Base-by-base conservation (phyloP, 306 rosid species). In the Bauhinia variegata region DNA sequence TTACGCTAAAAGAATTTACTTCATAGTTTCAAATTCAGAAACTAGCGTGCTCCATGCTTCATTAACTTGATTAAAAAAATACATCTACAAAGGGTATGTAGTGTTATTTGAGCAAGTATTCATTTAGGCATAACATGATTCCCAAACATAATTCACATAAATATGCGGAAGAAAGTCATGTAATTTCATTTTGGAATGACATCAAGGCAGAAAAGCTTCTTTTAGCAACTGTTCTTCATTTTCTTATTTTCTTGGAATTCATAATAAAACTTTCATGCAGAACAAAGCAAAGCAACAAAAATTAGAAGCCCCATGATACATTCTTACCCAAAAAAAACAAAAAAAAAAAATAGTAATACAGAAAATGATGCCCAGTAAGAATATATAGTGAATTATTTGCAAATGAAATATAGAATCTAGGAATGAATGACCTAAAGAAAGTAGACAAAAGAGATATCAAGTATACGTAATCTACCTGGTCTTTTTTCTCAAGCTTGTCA, bases 401-500 rank as follows among this genome's bases (percentile, higher is more conserved):
- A 14, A 51, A 33, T 47, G 9, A 44, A 49, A 43, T 33, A 73
- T 0, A 6, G 76, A 55, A 36, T 47, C 53, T 56, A 32, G 36
- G 14, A 28, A 60, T 13, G 70, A 70, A 38, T 14, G 23, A 61
- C 37, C 11, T 44, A 6, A 67, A 43, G 34, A 11, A 67, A 14
- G 49, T 23, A 67, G 47, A 18, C 17, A 71, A 11, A 41, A 48
- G 3, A 63, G 12, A 54, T 30, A 41, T 30, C 36, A 67, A 52
- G 73, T 50, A 46, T 55, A 46, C 54, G 33, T 36, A 31, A n/a
- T 48, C 15, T 64, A 83, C 87, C 87, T 79, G 59, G 48, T 11
- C 23, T 49, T 32, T 71, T 30, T 74, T 60, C 73, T 77, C 85
- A 58, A 50, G 68, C 65, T 77, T 51, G 32, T 80, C 85, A 48